Evolutionary conservation across 225 moss, liverwort and hornwort species (phyloP).

Genomic region (Marchantia polymorpha): DNA sequence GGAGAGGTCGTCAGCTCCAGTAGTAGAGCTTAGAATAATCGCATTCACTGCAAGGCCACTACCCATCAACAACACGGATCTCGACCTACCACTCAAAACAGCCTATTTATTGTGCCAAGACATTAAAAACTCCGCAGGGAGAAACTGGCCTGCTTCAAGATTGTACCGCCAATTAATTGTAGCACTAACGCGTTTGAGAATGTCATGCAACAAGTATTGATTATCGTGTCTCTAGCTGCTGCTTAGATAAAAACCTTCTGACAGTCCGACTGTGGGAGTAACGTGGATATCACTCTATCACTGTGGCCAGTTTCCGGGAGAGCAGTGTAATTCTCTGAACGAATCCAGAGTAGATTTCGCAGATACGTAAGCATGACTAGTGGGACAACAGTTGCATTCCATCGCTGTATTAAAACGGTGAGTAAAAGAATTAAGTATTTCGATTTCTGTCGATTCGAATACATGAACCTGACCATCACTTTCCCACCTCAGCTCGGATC

Average conservation of each 20-base stretch:
- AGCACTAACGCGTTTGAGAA: conserved; percentile 4
- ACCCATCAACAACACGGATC: conserved; percentile 4
- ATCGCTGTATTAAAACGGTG: not conserved
- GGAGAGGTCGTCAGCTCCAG: not conserved
- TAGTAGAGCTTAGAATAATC: not conserved
- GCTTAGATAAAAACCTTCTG: not conserved
- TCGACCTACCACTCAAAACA: not conserved
- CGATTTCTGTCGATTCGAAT: not conserved
- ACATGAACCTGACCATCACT: not conserved
- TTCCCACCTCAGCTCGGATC: not conserved
- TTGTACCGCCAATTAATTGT: not conserved
- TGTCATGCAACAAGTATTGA: not conserved
- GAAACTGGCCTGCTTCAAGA: not conserved
- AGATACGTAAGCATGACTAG: conserved; percentile 6
- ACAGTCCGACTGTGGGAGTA: not conserved
- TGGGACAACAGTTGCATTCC: not conserved
- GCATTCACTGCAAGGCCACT: not conserved
- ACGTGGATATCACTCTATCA: not conserved
- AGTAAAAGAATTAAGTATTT: not conserved
- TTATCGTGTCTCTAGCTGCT: not conserved
- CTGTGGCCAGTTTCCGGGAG: not conserved
- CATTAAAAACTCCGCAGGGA: not conserved
- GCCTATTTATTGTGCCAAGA: not conserved
- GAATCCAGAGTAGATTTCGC: not conserved
- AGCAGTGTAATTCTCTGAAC: conserved; percentile 3